phyloP scores from a whole-genome alignment of 441 rosid species.

The Gossypium trilobum region DNA sequence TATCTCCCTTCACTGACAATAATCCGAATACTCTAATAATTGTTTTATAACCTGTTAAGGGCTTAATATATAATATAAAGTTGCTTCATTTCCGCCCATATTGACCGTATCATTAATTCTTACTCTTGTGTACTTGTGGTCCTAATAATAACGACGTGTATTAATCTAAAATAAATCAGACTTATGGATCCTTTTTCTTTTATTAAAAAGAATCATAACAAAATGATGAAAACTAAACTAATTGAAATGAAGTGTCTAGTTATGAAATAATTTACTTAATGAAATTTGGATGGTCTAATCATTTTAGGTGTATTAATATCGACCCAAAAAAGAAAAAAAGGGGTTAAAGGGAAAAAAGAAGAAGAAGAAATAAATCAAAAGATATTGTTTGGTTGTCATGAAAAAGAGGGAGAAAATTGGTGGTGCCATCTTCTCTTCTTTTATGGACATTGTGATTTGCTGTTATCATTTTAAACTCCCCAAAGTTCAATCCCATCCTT shows the following conservation, averaged over 20 bases:
- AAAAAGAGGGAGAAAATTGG: too few relatives aligned
- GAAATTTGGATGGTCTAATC: too few relatives aligned
- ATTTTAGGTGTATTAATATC: too few relatives aligned
- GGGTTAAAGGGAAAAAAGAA: too few relatives aligned
- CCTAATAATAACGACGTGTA: neutral
- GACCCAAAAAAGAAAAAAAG: too few relatives aligned
- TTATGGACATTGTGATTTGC: too few relatives aligned
- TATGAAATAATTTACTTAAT: too few relatives aligned
- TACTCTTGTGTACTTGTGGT: neutral
- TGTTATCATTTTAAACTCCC: neutral
- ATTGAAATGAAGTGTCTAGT: too few relatives aligned
- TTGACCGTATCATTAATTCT: conserved; percentile 15
- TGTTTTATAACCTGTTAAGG: conserved; percentile 18
- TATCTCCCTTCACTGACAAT: too few relatives aligned
- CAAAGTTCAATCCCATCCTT: neutral
- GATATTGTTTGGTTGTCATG: too few relatives aligned
- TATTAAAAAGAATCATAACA: neutral
- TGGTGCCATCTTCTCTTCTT: too few relatives aligned
- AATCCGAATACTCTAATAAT: neutral
- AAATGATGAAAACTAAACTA: neutral
- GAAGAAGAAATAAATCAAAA: too few relatives aligned
- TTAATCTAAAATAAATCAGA: neutral
- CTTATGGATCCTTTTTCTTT: neutral
- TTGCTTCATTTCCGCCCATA: conserved; percentile 4
- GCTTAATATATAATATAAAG: neutral